Evolutionary conservation across 257 asterid genomes (phyloP).

Genomic region (Knoxia roxburghii): DNA sequence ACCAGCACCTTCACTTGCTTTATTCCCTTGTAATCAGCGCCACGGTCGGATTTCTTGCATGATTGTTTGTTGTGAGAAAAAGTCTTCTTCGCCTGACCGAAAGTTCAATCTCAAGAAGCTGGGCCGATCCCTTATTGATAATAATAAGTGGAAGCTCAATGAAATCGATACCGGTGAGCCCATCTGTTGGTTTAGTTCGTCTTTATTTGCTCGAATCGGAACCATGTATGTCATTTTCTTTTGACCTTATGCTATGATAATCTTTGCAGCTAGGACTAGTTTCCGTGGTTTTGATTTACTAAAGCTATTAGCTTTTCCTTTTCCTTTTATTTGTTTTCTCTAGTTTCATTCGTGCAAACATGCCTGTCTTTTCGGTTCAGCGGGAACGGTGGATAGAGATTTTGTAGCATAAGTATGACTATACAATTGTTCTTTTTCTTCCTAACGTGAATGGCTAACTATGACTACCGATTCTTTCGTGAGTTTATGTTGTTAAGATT

Average conservation of each 20-base stretch:
- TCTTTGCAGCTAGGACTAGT: not conserved
- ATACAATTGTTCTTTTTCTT: not conserved
- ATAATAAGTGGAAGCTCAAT: constrained; percentile 60
- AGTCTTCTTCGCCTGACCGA: constrained; percentile 35
- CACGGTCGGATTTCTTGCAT: constrained; percentile 27
- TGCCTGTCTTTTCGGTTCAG: too few species aligned
- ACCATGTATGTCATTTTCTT: not conserved
- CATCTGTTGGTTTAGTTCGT: not conserved
- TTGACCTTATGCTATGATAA: not conserved
- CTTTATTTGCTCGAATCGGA: not conserved
- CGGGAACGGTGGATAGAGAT: not conserved
- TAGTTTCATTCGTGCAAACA: not conserved
- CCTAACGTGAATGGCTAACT: not conserved
- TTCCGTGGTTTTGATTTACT: not conserved
- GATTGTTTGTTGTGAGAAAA: constrained; percentile 52
- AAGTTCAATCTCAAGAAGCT: constrained; percentile 54
- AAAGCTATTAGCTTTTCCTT: not conserved
- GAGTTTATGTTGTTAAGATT: not conserved
- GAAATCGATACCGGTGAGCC: constrained; percentile 68
- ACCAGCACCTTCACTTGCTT: constrained; percentile 26
- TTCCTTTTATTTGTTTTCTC: not conserved
- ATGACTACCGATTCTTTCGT: not conserved
- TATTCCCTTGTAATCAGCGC: constrained; percentile 24
- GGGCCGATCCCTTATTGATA: constrained; percentile 48
- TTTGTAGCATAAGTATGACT: not conserved